phyloP scores from a whole-genome alignment of 768 basidiomycete species.

The Coprinopsis strossmayeri region DNA sequence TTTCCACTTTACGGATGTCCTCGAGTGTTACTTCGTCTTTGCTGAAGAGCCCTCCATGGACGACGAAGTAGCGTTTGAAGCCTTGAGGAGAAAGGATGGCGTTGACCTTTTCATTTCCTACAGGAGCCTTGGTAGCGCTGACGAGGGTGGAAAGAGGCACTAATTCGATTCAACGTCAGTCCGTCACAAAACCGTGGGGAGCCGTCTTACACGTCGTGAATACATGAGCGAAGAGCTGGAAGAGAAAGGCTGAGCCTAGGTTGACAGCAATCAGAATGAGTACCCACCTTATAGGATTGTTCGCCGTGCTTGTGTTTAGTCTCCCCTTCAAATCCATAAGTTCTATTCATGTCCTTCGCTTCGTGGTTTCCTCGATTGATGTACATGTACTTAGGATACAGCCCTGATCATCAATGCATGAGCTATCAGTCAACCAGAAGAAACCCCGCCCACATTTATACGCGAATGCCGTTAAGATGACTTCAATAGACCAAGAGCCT shows the following conservation, averaged over 20 bases:
- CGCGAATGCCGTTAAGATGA: slow-evolving; percentile 88
- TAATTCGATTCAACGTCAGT: too few relatives aligned
- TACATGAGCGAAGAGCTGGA: slow-evolving; percentile 83
- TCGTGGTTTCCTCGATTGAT: slow-evolving; percentile 98
- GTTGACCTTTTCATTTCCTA: slow-evolving; percentile 28
- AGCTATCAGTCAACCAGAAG: background rate
- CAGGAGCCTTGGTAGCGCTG: slow-evolving; percentile 58
- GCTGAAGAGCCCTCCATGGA: slow-evolving; percentile 95
- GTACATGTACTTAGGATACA: slow-evolving; percentile 84
- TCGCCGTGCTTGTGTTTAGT: slow-evolving; percentile 96
- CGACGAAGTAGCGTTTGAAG: slow-evolving; percentile 84
- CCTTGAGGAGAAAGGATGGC: slow-evolving; percentile 82
- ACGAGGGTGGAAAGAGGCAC: slow-evolving; percentile 90
- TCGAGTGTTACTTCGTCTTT: slow-evolving; percentile 93
- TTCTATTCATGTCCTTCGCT: slow-evolving; percentile 93
- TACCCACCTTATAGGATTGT: slow-evolving; percentile 77
- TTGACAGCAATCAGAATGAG: background rate
- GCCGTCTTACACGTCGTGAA: slow-evolving; percentile 73
- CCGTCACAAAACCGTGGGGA: slow-evolving; percentile 5
- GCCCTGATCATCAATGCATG: slow-evolving; percentile 46
- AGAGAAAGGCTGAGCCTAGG: background rate
- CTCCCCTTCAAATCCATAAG: slow-evolving; percentile 94
- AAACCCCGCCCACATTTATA: slow-evolving; percentile 71
- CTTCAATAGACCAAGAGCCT: slow-evolving; percentile 93
- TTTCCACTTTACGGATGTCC: slow-evolving; percentile 82